Evolutionary conservation across 164 flowering plant species (phyloP).

Genomic region (Magnolia kwangsiensis): DNA sequence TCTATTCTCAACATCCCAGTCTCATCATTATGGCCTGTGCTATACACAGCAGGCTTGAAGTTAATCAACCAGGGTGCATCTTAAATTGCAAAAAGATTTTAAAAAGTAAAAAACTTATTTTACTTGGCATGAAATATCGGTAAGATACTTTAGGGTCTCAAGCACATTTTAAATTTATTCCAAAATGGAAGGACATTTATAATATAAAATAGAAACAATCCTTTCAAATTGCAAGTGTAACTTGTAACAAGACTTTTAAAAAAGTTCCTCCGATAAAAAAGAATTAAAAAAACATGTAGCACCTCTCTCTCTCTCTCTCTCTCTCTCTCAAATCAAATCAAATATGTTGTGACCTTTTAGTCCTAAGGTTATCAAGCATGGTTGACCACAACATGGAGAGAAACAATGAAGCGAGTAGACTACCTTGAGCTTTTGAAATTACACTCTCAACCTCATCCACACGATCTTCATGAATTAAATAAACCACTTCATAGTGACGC

Average conservation of each 20-base stretch:
- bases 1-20: no score
- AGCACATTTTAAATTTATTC: no score
- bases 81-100: no score
- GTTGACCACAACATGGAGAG: background rate
- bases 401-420: background rate
- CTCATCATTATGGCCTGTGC: no score
- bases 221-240: background rate
- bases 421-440: conserved; percentile 79
- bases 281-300: background rate
- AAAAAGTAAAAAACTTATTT: no score
- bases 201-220: background rate
- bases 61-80: no score
- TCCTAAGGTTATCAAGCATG: background rate
- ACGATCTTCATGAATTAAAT: conserved; percentile 74
- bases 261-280: no score
- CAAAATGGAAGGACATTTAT: background rate
- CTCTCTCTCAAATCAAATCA: background rate
- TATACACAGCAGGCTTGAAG: no score
- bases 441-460: conserved; percentile 68
- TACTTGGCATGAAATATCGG: no score
- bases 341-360: background rate
- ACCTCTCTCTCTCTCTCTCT: background rate
- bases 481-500: conserved; percentile 96
- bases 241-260: background rate
- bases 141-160: no score